Evolutionary conservation across 2,329 filamentous ascomycete genomes (phyloP).

Genomic region (Domatiomyces catenatus): DNA sequence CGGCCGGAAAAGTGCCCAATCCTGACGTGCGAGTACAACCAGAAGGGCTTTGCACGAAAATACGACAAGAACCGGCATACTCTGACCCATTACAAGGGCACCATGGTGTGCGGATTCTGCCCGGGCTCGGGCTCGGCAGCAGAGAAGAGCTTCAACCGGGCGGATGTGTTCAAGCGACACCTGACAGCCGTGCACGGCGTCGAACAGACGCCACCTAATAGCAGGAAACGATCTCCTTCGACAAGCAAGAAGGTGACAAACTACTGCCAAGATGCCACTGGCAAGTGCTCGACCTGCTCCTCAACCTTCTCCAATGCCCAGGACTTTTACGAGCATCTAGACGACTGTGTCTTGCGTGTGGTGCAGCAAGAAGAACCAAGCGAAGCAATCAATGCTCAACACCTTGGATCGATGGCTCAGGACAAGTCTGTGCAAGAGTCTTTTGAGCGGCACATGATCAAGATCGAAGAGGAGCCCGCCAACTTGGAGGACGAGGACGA

Average conservation of each 20-base stretch:
- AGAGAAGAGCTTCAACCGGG: constrained; percentile 90
- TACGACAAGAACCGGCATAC: constrained; percentile 96
- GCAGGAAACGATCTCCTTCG: constrained; percentile 55
- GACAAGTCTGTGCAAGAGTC: constrained; percentile 43
- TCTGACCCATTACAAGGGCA: constrained; percentile 89
- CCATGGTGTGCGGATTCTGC: constrained; percentile 93
- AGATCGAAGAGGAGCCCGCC: constrained; percentile 30
- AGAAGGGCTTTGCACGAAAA: constrained; percentile 84
- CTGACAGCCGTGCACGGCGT: constrained; percentile 80
- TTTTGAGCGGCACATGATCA: constrained; percentile 42
- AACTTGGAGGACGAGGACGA: constrained; percentile 34
- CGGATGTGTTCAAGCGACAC: constrained; percentile 91
- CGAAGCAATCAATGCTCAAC: constrained; percentile 42
- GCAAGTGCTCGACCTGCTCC: constrained; percentile 84
- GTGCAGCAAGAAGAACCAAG: constrained; percentile 44
- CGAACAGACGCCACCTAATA: constrained; percentile 84
- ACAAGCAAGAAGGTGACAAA: constrained; percentile 51
- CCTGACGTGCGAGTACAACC: constrained; percentile 76
- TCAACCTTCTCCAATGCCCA: constrained; percentile 72
- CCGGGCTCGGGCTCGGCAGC: constrained; percentile 73
- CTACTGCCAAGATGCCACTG: constrained; percentile 61
- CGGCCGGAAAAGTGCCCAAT: constrained; percentile 91
- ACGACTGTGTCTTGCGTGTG: constrained; percentile 50
- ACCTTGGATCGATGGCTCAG: constrained; percentile 43
- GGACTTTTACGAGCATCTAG: constrained; percentile 94